A percentile compares a stretch with the other conserved stretches of the same genome.
Evolutionary conservation across 306 rosid genomes (phyloP).

Genomic region (Rosa persica): DNA sequence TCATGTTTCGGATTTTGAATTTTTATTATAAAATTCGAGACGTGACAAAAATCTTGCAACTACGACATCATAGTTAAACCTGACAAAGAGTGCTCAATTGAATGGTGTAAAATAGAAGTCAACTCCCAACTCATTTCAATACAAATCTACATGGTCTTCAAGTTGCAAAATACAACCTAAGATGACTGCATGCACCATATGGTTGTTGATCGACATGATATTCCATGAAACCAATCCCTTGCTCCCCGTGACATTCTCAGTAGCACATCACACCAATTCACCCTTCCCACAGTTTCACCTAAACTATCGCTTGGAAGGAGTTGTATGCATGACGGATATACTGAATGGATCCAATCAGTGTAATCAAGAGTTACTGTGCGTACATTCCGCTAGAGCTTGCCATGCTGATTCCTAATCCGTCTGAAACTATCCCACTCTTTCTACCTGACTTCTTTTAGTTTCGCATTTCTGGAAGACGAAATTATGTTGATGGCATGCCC

Average conservation of each 20-base stretch:
- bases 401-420: neutral
- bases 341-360: neutral
- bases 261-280: neutral
- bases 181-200: too few relatives aligned
- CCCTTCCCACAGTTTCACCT: neutral
- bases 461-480: neutral
- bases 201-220: too few relatives aligned
- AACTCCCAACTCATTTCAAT: too few relatives aligned
- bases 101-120: too few relatives aligned
- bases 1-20: too few relatives aligned
- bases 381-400: neutral
- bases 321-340: neutral
- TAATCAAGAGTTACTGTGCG: neutral
- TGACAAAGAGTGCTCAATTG: too few relatives aligned
- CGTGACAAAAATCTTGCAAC: too few relatives aligned
- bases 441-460: neutral
- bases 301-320: neutral
- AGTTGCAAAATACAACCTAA: too few relatives aligned
- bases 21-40: too few relatives aligned
- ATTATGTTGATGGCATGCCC: neutral
- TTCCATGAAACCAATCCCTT: too few relatives aligned
- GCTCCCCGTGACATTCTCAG: neutral
- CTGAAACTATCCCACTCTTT: neutral
- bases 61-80: too few relatives aligned
- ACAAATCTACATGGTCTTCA: too few relatives aligned